These are phyloP conservation scores for Filobasidium floriforme DNA, from an alignment of 768 basidiomycete genomes.

Conservation along the genomic window DNA sequence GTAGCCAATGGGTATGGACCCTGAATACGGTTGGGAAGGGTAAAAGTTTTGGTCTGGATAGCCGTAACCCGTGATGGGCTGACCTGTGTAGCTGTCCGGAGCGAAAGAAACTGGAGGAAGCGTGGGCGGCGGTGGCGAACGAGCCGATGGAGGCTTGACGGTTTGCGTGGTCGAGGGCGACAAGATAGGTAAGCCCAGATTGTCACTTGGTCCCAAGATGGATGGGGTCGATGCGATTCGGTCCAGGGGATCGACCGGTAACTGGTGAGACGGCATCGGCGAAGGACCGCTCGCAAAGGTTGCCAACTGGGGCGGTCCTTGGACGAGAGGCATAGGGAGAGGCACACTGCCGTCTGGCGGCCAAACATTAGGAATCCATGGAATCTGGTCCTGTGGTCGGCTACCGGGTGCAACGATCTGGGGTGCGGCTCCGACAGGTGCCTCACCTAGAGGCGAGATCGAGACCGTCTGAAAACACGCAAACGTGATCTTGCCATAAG, in stretches of 20 bases:
- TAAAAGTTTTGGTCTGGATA: no score
- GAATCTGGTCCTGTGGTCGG: background rate
- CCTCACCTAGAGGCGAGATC: conserved; percentile 14
- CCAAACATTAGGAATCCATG: background rate
- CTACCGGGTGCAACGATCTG: background rate
- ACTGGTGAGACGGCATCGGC: background rate
- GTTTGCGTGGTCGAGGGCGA: background rate
- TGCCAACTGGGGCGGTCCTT: background rate
- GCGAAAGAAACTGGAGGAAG: no score
- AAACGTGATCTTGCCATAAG: conserved; percentile 41
- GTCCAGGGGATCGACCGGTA: background rate
- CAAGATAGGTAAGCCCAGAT: background rate
- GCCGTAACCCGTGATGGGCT: no score
- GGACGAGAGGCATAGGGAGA: background rate
- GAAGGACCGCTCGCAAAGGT: conserved; percentile 1
- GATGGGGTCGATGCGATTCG: background rate
- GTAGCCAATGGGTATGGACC: no score
- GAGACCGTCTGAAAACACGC: conserved; percentile 42
- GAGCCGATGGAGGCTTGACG: conserved; percentile 2
- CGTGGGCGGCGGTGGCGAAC: background rate
- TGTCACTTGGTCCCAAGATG: background rate
- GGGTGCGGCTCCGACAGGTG: background rate
- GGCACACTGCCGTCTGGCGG: background rate
- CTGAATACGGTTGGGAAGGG: no score
- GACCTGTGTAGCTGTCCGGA: no score